Conservation (phyloP, 2,329 filamentous ascomycete species). For the Fusarium sterilihyphosum region DNA sequence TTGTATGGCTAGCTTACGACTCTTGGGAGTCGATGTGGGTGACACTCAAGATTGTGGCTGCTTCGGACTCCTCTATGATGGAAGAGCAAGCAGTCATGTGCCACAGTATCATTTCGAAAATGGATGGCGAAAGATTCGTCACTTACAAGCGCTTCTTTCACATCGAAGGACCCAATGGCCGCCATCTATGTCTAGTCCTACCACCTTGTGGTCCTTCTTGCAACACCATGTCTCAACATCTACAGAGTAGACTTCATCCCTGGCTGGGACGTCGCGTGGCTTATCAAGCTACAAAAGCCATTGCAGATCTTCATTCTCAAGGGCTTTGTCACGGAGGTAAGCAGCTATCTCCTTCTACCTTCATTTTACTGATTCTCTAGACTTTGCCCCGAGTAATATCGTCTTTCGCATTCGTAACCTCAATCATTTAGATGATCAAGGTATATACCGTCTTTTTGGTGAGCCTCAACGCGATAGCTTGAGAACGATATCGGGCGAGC, state of each 20-base stretch:
- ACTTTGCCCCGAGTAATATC: background rate
- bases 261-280: background rate
- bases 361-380: background rate
- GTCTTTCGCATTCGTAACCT: background rate
- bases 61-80: background rate
- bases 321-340: background rate
- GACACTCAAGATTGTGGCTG: background rate
- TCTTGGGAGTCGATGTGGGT: background rate
- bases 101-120: background rate
- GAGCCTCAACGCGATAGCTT: background rate
- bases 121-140: background rate
- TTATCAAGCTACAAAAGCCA: background rate
- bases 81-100: background rate
- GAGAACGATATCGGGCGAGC: background rate
- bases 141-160: background rate
- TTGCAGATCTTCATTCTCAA: background rate
- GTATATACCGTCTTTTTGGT: background rate
- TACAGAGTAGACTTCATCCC: background rate
- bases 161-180: background rate
- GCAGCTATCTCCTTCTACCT: accelerated
- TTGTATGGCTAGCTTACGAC: background rate
- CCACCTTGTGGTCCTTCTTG: background rate
- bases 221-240: background rate
- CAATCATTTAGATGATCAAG: background rate
- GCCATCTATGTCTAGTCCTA: conserved; percentile 1